These are phyloP conservation scores for Leccinum fuscescens DNA, from an alignment of 1,284 basidiomycete genomes.

Conservation along the genomic window DNA sequence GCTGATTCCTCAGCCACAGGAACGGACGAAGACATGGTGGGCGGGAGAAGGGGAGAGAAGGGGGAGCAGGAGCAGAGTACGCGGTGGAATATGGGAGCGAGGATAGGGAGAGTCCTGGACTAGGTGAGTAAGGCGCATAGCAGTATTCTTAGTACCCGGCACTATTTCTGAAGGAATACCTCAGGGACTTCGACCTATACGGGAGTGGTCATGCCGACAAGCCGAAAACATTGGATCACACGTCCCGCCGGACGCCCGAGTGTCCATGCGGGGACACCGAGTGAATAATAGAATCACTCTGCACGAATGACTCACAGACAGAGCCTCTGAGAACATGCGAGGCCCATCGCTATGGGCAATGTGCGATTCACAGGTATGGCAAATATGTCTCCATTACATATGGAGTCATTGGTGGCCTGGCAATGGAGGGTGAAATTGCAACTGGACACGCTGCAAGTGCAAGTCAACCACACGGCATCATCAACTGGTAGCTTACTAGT, in stretches of 20 bases:
- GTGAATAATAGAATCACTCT: neutral
- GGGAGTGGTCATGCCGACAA: slow-evolving; percentile 2
- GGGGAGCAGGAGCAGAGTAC: neutral
- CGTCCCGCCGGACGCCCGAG: neutral
- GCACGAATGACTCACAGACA: slow-evolving; percentile 1
- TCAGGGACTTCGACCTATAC: neutral
- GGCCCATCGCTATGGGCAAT: too few relatives aligned
- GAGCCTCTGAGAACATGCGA: neutral
- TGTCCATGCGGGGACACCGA: neutral
- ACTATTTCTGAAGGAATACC: slow-evolving; percentile 6
- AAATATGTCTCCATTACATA: neutral
- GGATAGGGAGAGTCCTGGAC: neutral
- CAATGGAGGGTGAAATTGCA: neutral
- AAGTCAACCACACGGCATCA: neutral
- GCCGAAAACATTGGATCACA: slow-evolving; percentile 4
- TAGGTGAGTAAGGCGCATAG: slow-evolving; percentile 3
- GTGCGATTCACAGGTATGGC: neutral
- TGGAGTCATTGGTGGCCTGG: neutral
- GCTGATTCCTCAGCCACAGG: slow-evolving; percentile 15
- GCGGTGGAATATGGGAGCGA: neutral
- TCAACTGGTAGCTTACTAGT: neutral
- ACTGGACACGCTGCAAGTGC: neutral
- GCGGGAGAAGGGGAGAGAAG: neutral
- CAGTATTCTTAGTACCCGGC: slow-evolving; percentile 5
- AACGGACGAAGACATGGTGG: slow-evolving; percentile 10